A percentile compares a stretch with the other conserved stretches of the same genome.
These are phyloP conservation scores for Crithidia expoeki DNA, from an alignment of 208 protist species.

Conservation along the genomic window DNA sequence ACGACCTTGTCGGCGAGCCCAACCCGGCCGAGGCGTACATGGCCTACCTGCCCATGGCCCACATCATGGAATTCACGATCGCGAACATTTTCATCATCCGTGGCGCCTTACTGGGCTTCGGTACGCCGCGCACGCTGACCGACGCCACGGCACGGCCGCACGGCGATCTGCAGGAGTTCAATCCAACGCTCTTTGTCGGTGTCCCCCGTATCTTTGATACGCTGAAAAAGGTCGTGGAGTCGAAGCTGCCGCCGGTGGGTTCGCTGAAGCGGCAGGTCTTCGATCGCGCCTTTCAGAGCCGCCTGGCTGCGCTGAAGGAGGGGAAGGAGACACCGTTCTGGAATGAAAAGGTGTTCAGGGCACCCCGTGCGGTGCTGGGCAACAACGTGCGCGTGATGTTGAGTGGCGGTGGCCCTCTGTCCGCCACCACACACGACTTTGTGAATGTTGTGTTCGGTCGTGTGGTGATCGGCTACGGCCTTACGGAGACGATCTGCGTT, in stretches of 20 bases:
- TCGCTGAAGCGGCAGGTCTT: conserved; percentile 76
- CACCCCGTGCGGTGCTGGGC: conserved; percentile 60
- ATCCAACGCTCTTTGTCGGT: conserved; percentile 71
- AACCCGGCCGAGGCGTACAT: conserved; percentile 64
- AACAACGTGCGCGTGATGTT: conserved; percentile 68
- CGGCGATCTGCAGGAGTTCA: conserved; percentile 85
- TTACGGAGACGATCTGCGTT: conserved; percentile 90
- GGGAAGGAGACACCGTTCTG: conserved; percentile 88
- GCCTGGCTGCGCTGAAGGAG: conserved; percentile 62
- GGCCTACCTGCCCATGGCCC: conserved; percentile 91
- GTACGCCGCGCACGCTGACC: conserved; percentile 79
- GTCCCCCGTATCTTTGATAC: conserved; percentile 92
- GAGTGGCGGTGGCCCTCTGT: conserved; percentile 83
- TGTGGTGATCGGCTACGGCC: conserved; percentile 78
- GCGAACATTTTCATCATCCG: conserved; percentile 70
- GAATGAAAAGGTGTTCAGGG: conserved; percentile 83
- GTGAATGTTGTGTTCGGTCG: conserved; percentile 82
- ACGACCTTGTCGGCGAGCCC: conserved; percentile 22
- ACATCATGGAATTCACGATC: conserved; percentile 92
- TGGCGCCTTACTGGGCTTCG: conserved; percentile 78
- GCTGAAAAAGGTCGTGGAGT: conserved; percentile 77
- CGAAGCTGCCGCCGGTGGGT: conserved; percentile 70
- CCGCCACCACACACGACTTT: conserved; percentile 79
- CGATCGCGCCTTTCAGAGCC: conserved; percentile 65
- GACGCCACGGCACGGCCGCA: conserved; percentile 73